These are phyloP conservation scores for Glycine soja DNA, from an alignment of 306 rosid genomes.

Conservation along the genomic window DNA sequence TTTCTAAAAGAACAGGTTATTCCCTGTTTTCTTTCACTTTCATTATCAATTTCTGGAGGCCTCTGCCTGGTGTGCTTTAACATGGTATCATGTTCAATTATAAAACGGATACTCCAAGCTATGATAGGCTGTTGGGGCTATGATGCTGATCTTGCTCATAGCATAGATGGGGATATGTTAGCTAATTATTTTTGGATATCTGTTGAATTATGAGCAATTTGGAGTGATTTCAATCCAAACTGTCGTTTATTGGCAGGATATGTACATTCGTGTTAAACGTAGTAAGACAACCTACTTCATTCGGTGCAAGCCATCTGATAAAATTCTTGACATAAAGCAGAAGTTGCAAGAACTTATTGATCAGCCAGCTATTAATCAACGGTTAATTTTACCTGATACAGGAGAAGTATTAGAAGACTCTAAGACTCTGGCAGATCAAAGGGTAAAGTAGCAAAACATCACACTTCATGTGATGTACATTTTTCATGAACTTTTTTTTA, in stretches of 20 bases:
- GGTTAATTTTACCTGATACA: constrained; percentile 64
- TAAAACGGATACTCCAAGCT: not conserved
- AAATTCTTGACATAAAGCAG: constrained; percentile 76
- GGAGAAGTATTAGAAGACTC: constrained; percentile 81
- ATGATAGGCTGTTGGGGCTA: not conserved
- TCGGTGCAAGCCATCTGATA: constrained; percentile 90
- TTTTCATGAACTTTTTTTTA: not conserved
- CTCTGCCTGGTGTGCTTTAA: constrained; percentile 29
- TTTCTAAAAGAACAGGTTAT: not conserved
- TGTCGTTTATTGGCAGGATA: constrained; percentile 61
- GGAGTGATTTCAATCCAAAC: constrained; percentile 10
- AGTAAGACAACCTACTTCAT: constrained; percentile 88
- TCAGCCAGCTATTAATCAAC: constrained; percentile 70
- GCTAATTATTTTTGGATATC: constrained; percentile 20
- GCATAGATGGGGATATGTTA: constrained; percentile 1
- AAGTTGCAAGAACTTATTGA: constrained; percentile 77
- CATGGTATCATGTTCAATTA: not conserved
- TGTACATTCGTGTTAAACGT: constrained; percentile 90
- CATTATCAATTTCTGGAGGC: constrained; percentile 5
- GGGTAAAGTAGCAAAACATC: constrained; percentile 51
- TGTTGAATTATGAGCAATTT: constrained; percentile 15
- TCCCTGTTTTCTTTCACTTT: constrained; percentile 7
- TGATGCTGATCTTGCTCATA: constrained; percentile 16
- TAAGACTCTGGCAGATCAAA: constrained; percentile 87
- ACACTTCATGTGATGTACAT: not conserved